Conservation (phyloP, 2,329 filamentous ascomycete species). For the Arthrobotrys sphaeroides region DNA sequence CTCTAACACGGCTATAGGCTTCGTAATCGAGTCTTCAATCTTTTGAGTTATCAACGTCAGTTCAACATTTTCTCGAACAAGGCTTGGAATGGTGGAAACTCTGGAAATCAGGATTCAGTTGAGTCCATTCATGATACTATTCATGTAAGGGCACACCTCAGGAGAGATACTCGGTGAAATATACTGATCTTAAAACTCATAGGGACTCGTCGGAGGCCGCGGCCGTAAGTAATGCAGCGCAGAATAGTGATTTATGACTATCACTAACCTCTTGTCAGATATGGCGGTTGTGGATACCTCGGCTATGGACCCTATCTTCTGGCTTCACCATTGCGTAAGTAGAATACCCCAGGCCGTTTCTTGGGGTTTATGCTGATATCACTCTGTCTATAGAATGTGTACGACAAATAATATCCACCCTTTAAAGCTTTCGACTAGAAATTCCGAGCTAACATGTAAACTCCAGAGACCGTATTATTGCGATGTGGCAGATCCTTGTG, state of each 20-base stretch:
- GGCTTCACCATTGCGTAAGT: constrained; percentile 47
- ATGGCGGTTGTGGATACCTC: constrained; percentile 44
- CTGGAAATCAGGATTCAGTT: constrained; percentile 43
- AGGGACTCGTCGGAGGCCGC: constrained; percentile 39
- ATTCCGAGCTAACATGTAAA: not conserved
- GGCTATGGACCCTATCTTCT: constrained; percentile 34
- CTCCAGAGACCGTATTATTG: constrained; percentile 33
- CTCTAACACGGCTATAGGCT: constrained; percentile 14
- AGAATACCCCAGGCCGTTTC: not conserved
- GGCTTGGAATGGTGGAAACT: constrained; percentile 45
- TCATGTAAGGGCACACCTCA: constrained; percentile 18
- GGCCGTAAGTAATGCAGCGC: constrained; percentile 28
- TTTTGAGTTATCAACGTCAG: constrained; percentile 32
- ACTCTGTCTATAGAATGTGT: constrained; percentile 44
- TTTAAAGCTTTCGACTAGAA: not conserved
- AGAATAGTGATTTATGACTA: not conserved
- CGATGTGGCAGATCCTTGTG: constrained; percentile 49
- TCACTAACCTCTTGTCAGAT: constrained; percentile 23
- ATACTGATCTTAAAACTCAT: not conserved
- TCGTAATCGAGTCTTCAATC: constrained; percentile 49
- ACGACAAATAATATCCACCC: not conserved
- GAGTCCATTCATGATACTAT: constrained; percentile 48
- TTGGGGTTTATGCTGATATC: not conserved
- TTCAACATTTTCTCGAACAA: constrained; percentile 50
- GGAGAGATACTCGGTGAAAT: not conserved